These are phyloP conservation scores for Trichoderma virens DNA, from an alignment of 495 filamentous ascomycete species.

Conservation along the genomic window DNA sequence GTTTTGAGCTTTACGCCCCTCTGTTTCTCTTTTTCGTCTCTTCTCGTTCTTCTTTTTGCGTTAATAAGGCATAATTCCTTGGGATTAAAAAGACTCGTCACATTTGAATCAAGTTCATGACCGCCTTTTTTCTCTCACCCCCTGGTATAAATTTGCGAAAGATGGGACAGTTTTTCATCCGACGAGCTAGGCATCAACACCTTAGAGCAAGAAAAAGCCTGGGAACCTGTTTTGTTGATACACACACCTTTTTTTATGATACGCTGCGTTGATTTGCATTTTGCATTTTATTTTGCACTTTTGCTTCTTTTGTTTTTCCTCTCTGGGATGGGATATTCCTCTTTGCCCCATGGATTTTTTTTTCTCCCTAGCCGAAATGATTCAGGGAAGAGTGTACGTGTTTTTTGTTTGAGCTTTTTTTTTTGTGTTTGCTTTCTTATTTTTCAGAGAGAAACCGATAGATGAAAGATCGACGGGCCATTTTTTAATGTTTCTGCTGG, in stretches of 20 bases:
- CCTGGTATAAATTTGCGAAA: not conserved
- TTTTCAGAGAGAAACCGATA: not conserved
- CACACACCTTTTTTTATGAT: constrained; percentile 1
- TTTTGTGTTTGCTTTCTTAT: not conserved
- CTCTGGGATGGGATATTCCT: not conserved
- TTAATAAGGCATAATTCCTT: not conserved
- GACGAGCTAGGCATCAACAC: not conserved
- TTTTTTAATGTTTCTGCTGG: not conserved
- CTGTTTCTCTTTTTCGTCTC: not conserved
- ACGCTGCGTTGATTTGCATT: constrained; percentile 4
- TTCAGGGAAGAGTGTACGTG: not conserved
- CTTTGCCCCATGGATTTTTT: not conserved
- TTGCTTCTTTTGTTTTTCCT: not conserved
- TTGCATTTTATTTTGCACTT: not conserved
- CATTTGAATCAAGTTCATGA: not conserved
- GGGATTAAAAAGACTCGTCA: not conserved
- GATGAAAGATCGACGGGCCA: not conserved
- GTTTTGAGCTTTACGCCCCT: not conserved
- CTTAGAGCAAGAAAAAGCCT: not conserved
- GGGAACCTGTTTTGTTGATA: not conserved
- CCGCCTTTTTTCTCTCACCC: not conserved
- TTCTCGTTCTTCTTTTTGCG: not conserved
- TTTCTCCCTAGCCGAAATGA: not conserved
- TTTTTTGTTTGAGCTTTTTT: not conserved
- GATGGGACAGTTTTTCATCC: not conserved